Conservation (phyloP, 1,284 basidiomycete genomes). For the Fomes fomentarius region DNA sequence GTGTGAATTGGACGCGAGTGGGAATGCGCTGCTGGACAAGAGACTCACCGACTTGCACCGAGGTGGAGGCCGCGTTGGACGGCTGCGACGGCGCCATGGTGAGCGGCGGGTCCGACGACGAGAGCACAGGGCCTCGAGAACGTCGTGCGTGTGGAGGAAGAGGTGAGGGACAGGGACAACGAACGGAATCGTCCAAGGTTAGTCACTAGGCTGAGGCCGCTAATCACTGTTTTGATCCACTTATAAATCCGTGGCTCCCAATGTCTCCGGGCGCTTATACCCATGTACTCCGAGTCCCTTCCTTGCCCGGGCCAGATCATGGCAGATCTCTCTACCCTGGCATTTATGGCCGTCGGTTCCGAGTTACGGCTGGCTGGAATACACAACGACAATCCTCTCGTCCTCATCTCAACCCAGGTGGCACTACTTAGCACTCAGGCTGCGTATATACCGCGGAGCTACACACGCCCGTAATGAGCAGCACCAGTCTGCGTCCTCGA, state of each 20-base stretch:
- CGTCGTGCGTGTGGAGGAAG: slow-evolving; percentile 37
- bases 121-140: slow-evolving; percentile 83
- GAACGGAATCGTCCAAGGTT: slow-evolving; percentile 22
- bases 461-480: too few species aligned
- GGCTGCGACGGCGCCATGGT: slow-evolving; percentile 73
- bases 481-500: not conserved
- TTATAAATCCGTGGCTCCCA: slow-evolving; percentile 3
- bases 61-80: slow-evolving; percentile 65
- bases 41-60: slow-evolving; percentile 83
- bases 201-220: slow-evolving; percentile 17
- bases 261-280: not conserved
- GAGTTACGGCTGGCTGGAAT: not conserved
- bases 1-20: slow-evolving; percentile 17
- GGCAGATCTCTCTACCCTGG: too few species aligned
- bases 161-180: slow-evolving; percentile 27
- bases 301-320: too few species aligned
- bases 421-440: not conserved
- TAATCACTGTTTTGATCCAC: slow-evolving; percentile 21
- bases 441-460: not conserved
- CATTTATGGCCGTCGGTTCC: not conserved
- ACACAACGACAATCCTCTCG: not conserved
- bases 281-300: too few species aligned
- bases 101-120: slow-evolving; percentile 30
- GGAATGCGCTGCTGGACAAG: slow-evolving; percentile 5
- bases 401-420: too few species aligned